Evolutionary conservation across 371 early-diverging fungal genomes (phyloP), one percentile per base, ranked within the genome.

Genomic region (Mucor saturninus): DNA sequence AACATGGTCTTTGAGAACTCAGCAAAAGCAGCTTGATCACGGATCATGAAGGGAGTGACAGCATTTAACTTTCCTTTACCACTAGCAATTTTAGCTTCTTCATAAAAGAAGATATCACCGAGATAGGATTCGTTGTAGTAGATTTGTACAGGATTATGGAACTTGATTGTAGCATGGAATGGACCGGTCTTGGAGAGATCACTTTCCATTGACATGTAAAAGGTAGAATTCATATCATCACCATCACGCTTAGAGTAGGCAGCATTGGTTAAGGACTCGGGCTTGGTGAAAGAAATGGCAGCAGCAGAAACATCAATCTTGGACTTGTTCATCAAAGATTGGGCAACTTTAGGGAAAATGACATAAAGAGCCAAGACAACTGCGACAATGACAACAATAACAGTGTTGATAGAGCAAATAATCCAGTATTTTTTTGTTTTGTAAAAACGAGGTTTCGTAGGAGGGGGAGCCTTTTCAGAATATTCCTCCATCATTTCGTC

Each of bases 321-420:
- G 38, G 78, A 67, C 28, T 80, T 66, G 62, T 88, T 84, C 72
- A 88, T 77, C 57, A 83, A 67, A n/a, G 62, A 48, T 68, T 88
- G 88, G 40, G 84, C 84, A 31, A 88, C 75, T 73, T 81, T 83
- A 32, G 86, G 86, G 69, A 88, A 75, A 46, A 83, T 76, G 8
- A 88, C 88, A 61, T 82, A 84, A 13, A 85, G 69, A 4, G 72
- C 68, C 6, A 86, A 61, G 5, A 80, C 55, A 11, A 86, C 82
- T 4, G 74, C 79, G 15, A 86, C 81, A 2, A 85, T 68, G 14
- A 80, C 61, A n/a, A 77, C 64, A 37, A 85, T 80, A 46, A 81
- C 80, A 13, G 74, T 71, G 38, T 69, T 67, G 5, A 79, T 75
- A 5, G 79, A 74, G 58, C 87, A 86, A 54, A 76, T 80, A 40